Base-by-base conservation (phyloP, 768 basidiomycete genomes). In the Collybia sordida region DNA sequence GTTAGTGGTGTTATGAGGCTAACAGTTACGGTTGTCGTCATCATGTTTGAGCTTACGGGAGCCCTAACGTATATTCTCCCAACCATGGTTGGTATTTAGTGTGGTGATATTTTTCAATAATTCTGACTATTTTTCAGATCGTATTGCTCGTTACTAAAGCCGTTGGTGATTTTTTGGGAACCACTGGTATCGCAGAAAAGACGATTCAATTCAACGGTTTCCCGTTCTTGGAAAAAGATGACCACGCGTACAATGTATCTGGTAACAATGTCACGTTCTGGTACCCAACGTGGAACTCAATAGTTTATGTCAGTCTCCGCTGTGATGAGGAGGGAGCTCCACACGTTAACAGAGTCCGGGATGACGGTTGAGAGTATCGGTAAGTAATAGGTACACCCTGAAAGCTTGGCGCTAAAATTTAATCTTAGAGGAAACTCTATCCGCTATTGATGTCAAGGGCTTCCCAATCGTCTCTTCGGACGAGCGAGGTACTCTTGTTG, bases 11-110 rank as follows among this genome's bases (percentile, higher is more conserved):
- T 98, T 46, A 99, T 98, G 81, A 82, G 95, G 58, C 90, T 98
- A 50, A 99, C 97, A 0, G 93, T 98, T 22, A 93, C 95, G 0
- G 94, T 99, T 4, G 97, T 98, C 6, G 97, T 98, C 28, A 95
- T 99, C 68, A 98, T 99, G 94, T 98, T 98, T 65, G 96, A 98
- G 62, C 77, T 99, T 17, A 99, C 97, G 3, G 97, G 97, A 11
- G 96, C 97, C 5, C 67, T 98, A 61, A 98, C 93, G 17, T 98
- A 99, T 63, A 95, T 98, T 57, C 71, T 99, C 22, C 97, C 97
- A 5, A 95, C 93, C 12, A 99, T 99, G 97, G 96, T 94, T 56
- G 58, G 79, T 42, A 23, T 36, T 11, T 40, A 41, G 27, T 8
- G 17, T 9, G 8, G 6, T 38, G 7, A 28, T 15, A 19, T 36